Percentiles rank a stretch among this genome's conserved stretches.
These are phyloP conservation scores for Vaccinium macrocarpon DNA, from an alignment of 148 eudicot genomes.

Conservation along the genomic window DNA sequence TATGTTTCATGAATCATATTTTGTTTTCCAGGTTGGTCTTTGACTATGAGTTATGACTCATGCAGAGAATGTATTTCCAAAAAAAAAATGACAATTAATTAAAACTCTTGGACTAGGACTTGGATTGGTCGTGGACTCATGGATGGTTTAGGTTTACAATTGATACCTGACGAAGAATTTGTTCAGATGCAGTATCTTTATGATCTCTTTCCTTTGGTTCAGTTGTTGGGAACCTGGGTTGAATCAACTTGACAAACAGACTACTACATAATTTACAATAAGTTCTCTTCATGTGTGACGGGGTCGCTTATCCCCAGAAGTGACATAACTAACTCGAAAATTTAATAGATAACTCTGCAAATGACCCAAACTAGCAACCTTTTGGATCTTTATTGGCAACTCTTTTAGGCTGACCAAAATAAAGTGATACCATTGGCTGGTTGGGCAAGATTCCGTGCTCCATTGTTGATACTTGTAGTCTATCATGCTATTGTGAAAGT, in stretches of 20 bases:
- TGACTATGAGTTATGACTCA: background rate
- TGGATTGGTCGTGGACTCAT: background rate
- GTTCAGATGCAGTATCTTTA: background rate
- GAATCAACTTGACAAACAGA: background rate
- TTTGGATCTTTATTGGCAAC: background rate
- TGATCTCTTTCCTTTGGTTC: background rate
- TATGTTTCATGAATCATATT: background rate
- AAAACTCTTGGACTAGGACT: background rate
- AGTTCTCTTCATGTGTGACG: background rate
- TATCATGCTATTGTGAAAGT: background rate
- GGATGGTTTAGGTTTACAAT: conserved; percentile 1
- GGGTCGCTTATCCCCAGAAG: background rate
- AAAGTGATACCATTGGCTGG: background rate
- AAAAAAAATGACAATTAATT: background rate
- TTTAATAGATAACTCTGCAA: too few relatives aligned
- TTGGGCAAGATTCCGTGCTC: background rate
- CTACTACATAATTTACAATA: background rate
- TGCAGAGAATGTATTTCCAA: background rate
- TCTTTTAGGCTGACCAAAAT: conserved; percentile 3
- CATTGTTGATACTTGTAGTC: background rate
- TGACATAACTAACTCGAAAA: background rate
- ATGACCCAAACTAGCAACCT: background rate
- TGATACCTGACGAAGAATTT: conserved; percentile 2
- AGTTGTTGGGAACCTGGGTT: background rate
- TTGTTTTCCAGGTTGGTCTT: background rate